Conservation (phyloP, 2,329 filamentous ascomycete species). For the Trichoderma endophyticum region DNA sequence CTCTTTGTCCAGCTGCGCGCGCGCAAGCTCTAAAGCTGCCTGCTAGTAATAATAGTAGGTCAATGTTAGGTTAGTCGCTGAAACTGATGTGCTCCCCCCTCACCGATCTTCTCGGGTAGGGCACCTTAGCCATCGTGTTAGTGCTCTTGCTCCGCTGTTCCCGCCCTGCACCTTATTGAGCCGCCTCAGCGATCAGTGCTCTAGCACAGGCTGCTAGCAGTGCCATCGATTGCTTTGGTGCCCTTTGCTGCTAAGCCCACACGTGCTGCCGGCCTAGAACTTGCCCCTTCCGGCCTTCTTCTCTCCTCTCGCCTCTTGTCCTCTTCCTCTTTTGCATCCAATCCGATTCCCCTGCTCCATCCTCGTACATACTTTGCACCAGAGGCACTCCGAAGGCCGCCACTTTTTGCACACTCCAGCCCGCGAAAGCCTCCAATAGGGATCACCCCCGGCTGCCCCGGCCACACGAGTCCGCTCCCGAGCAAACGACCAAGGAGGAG, state of each 20-base stretch:
- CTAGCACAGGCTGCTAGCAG: not conserved
- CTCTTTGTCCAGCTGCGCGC: not conserved
- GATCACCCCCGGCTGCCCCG: not conserved
- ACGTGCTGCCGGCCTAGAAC: not conserved
- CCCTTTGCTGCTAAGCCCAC: not conserved
- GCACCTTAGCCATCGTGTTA: slow-evolving; percentile 3
- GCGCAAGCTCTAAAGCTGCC: too few relatives aligned
- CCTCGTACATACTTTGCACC: not conserved
- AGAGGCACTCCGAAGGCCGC: not conserved
- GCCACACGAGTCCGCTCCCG: not conserved
- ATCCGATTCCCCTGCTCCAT: not conserved
- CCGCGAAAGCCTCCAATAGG: slow-evolving; percentile 3
- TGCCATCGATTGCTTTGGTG: not conserved
- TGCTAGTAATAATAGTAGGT: not conserved
- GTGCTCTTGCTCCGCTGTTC: slow-evolving; percentile 4
- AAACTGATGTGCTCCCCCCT: not conserved
- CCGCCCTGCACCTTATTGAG: not conserved
- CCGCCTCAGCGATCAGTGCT: not conserved
- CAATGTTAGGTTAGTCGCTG: not conserved
- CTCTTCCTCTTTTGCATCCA: not conserved
- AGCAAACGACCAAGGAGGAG: not conserved
- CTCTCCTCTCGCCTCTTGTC: not conserved
- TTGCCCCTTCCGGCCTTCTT: not conserved
- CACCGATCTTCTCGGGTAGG: slow-evolving; percentile 13
- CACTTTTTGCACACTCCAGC: not conserved